Conservation (phyloP, 352 stramenopile species). For the Phytophthora multivora region DNA sequence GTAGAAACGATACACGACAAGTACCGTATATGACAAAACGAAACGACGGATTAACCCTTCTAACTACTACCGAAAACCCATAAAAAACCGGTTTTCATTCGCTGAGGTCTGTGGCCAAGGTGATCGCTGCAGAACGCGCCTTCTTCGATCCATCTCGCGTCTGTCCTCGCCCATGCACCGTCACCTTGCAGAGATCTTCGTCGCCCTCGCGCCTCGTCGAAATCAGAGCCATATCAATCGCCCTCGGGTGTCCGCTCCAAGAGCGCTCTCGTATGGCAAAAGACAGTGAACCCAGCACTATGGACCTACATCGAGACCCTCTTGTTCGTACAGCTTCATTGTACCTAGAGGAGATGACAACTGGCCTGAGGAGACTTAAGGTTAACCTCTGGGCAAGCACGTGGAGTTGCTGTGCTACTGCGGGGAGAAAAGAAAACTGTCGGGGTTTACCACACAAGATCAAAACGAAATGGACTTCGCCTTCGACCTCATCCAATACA, state of each 20-base stretch:
- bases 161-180: too few relatives aligned
- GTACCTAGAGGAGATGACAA: background rate
- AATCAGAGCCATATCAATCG: background rate
- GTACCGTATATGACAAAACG: too few relatives aligned
- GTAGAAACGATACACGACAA: conserved; percentile 3
- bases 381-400: background rate
- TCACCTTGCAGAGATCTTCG: too few relatives aligned
- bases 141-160: too few relatives aligned
- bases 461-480: conserved; percentile 33
- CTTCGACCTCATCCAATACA: conserved; percentile 29
- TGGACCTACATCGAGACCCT: background rate
- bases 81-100: too few relatives aligned
- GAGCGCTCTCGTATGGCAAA: background rate
- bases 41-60: too few relatives aligned
- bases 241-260: too few relatives aligned
- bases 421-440: background rate
- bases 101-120: too few relatives aligned
- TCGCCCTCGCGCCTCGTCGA: too few relatives aligned
- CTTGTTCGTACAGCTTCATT: conserved; percentile 1
- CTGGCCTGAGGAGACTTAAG: background rate
- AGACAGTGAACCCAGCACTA: background rate
- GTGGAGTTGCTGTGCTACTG: background rate
- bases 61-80: too few relatives aligned
- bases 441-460: background rate
- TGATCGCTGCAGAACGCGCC: too few relatives aligned